Percentiles rank a stretch among this genome's conserved stretches.
phyloP scores from a whole-genome alignment of 108 stramenopile genomes.

The Seminavis robusta region DNA sequence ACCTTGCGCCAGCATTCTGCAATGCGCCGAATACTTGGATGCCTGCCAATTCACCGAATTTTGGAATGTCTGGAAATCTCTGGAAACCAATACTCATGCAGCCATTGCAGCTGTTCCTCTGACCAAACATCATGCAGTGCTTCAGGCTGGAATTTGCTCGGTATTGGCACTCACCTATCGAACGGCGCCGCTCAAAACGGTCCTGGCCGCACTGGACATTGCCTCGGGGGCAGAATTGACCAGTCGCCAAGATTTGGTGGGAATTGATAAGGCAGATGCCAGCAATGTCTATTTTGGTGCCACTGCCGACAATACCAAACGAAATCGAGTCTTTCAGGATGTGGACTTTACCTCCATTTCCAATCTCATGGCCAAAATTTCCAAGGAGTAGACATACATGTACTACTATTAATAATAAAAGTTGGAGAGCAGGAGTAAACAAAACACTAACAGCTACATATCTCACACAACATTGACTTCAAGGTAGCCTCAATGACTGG shows the following conservation, averaged over 20 bases:
- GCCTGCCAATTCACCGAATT: slow-evolving; percentile 76
- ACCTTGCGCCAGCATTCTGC: slow-evolving; percentile 56
- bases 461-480: no score
- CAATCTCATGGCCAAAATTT: slow-evolving; percentile 36
- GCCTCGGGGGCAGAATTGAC: slow-evolving; percentile 30
- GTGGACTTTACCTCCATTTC: slow-evolving; percentile 41
- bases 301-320: slow-evolving; percentile 70
- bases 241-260: slow-evolving; percentile 24
- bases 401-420: no score
- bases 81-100: slow-evolving; percentile 36
- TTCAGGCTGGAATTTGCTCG: slow-evolving; percentile 50
- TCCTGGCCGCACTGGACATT: slow-evolving; percentile 53
- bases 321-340: slow-evolving; percentile 59
- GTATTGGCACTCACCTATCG: slow-evolving; percentile 69
- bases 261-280: slow-evolving; percentile 40
- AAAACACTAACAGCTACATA: no score
- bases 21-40: slow-evolving; percentile 59
- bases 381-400: slow-evolving; percentile 21
- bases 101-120: slow-evolving; percentile 39
- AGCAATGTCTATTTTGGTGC: slow-evolving; percentile 58
- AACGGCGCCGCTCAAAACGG: slow-evolving; percentile 45
- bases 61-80: slow-evolving; percentile 53
- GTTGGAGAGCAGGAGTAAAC: no score
- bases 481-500: no score
- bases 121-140: slow-evolving; percentile 32